Evolutionary conservation across 805 yeast species (phyloP).

Genomic region (Ogataea salicorniae): DNA sequence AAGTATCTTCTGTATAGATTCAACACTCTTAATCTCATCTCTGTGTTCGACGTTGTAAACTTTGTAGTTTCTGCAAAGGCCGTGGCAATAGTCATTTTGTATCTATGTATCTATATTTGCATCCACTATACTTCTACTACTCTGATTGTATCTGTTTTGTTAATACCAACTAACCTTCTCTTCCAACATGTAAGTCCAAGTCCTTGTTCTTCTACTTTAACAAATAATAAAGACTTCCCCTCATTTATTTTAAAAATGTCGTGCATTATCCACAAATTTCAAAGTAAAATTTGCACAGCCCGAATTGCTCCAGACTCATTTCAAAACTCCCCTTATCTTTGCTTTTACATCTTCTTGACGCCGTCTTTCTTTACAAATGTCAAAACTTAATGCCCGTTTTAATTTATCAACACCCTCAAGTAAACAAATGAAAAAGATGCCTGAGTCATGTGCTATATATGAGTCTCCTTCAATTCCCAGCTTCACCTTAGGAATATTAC

Average conservation of each 20-base stretch:
- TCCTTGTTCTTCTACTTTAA: not conserved
- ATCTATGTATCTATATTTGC: not conserved
- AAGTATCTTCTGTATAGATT: conserved; percentile 69
- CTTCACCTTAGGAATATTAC: conserved; percentile 43
- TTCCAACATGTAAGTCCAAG: not conserved
- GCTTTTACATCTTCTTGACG: too few species aligned
- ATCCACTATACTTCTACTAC: not conserved
- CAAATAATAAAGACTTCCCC: not conserved
- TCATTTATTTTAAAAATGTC: not conserved
- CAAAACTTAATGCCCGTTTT: too few species aligned
- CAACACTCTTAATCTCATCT: conserved; percentile 59
- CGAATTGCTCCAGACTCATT: too few species aligned
- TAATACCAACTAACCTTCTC: not conserved
- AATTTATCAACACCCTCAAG: not conserved
- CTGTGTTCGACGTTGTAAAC: conserved; percentile 54
- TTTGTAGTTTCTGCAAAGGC: conserved; percentile 81
- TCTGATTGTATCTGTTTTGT: not conserved
- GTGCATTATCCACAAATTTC: not conserved
- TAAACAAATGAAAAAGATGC: not conserved
- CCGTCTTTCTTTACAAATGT: too few species aligned
- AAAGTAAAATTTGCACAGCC: too few species aligned
- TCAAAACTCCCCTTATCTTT: too few species aligned
- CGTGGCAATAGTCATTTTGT: conserved; percentile 58
- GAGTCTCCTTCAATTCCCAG: conserved; percentile 46
- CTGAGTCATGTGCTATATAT: conserved; percentile 35